A percentile compares a stretch with the other conserved stretches of the same genome.
phyloP scores from a whole-genome alignment of 805 yeast genomes.

The Suhomyces sp. region DNA sequence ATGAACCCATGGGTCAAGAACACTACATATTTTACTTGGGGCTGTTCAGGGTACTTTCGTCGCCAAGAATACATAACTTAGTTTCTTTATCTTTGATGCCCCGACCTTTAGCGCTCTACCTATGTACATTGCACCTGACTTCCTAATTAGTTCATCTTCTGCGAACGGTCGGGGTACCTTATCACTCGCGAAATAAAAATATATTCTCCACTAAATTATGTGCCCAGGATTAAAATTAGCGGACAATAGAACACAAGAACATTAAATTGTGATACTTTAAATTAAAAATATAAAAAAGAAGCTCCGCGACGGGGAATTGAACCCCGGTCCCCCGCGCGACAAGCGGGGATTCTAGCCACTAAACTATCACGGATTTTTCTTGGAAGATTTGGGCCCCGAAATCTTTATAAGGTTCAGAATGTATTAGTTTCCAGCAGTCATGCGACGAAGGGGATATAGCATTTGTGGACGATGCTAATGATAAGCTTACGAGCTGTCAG shows the following conservation, averaged over 20 bases:
- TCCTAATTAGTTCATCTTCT: not conserved
- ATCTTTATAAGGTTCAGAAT: no score
- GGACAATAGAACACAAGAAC: not conserved
- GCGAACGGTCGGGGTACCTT: not conserved
- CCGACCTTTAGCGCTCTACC: not conserved
- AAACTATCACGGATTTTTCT: conserved; percentile 4
- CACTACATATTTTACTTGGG: not conserved
- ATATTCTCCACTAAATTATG: not conserved
- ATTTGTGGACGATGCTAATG: no score
- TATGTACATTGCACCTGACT: not conserved
- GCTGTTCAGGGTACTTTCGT: not conserved
- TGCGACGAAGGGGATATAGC: no score
- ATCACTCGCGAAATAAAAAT: not conserved
- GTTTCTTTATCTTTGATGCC: not conserved
- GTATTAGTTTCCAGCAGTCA: no score
- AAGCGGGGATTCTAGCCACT: conserved; percentile 8
- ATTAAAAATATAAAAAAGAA: not conserved
- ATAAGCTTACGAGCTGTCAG: no score
- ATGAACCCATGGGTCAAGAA: not conserved
- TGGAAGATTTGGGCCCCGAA: not conserved
- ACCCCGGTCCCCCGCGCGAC: conserved; percentile 8
- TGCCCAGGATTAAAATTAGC: not conserved
- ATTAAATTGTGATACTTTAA: not conserved
- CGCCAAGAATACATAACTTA: not conserved
- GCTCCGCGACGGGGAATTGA: conserved; percentile 8